Evolutionary conservation across 1,139 yeast genomes (phyloP), one percentile per base, ranked within the genome.

Genomic region (Candida sanyaensis): DNA sequence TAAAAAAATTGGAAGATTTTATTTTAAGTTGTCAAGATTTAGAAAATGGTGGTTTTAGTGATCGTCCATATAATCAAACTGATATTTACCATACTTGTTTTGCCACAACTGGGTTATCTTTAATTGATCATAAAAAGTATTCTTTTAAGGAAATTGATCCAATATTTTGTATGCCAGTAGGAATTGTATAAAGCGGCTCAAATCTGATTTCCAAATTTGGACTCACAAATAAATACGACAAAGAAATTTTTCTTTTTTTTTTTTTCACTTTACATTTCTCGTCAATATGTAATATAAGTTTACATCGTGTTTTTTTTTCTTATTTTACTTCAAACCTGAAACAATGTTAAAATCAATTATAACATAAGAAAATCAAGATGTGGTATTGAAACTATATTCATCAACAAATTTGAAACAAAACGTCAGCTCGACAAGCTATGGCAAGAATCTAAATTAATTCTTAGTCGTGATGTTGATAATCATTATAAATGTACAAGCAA

Each of bases 21-120:
- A 91, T 95, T 12, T 66, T 92, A 30, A 64, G 68, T 1, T 86
- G 96, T 43, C 99, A 93, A 63, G 98, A 93, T 63, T 67, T 67
- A 1, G 81, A 77, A 9, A 73, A 72, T 8, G 99, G 99, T 13
- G 99, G 99, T 0, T 84, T 93, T 42, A 86, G 96, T 51, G 99
- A 93, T 66, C 73, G 99, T 34, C 88, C 89, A 9, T 97, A 86
- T 40, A 92, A 93, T 62, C 91, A 87, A 66, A 91, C 87, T 1
- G 99, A 93, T 62, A 93, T 95, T 0, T 93, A 83, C 62, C 99
- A 93, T 62, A 93, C 99, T 0, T 77, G 88, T 37, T 93, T 93
- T 68, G 97, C 97, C 0, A 71, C 93, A 28, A 84, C 96, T 0
- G 99, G 97, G 0, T 73, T 95, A 47, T 85, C 96, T 58, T 63